phyloP scores from a whole-genome alignment of 1,284 basidiomycete species.

The Fistulinella staudtii region DNA sequence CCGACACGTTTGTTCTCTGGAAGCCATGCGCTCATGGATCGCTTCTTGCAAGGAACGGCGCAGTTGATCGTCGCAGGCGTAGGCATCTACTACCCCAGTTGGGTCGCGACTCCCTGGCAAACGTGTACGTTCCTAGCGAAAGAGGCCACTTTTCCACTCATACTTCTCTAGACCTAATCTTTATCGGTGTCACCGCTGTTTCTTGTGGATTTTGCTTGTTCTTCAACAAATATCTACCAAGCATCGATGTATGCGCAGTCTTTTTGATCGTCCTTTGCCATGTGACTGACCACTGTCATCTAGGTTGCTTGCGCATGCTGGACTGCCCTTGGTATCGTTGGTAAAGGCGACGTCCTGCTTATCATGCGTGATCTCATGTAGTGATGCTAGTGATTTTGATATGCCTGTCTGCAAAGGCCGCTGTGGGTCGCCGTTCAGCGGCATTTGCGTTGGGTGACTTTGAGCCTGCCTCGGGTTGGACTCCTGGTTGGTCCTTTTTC shows the following conservation, averaged over 20 bases:
- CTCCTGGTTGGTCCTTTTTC: constrained; percentile 56
- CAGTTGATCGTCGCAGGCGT: constrained; percentile 49
- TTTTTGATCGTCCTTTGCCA: neutral
- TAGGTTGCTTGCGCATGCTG: constrained; percentile 50
- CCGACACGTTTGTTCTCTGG: neutral
- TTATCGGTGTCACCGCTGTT: constrained; percentile 43
- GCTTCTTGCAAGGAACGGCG: constrained; percentile 39
- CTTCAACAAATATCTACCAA: constrained; percentile 44
- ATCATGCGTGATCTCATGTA: constrained; percentile 1
- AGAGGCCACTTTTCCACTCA: constrained; percentile 1
- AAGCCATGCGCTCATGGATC: constrained; percentile 2
- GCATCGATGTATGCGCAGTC: constrained; percentile 43
- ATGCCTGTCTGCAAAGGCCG: constrained; percentile 47
- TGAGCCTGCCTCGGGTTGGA: constrained; percentile 52
- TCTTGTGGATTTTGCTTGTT: constrained; percentile 46
- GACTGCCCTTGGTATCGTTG: constrained; percentile 50
- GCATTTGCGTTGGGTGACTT: constrained; percentile 48
- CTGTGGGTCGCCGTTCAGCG: constrained; percentile 43
- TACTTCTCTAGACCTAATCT: constrained; percentile 40
- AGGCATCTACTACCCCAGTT: constrained; percentile 47
- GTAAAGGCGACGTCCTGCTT: constrained; percentile 25
- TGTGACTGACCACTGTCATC: neutral
- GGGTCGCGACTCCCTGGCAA: constrained; percentile 47
- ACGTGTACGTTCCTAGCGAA: constrained; percentile 38
- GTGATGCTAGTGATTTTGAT: constrained; percentile 46